Evolutionary conservation across 2,329 filamentous ascomycete species (phyloP).

Genomic region (Colletotrichum graminicola): DNA sequence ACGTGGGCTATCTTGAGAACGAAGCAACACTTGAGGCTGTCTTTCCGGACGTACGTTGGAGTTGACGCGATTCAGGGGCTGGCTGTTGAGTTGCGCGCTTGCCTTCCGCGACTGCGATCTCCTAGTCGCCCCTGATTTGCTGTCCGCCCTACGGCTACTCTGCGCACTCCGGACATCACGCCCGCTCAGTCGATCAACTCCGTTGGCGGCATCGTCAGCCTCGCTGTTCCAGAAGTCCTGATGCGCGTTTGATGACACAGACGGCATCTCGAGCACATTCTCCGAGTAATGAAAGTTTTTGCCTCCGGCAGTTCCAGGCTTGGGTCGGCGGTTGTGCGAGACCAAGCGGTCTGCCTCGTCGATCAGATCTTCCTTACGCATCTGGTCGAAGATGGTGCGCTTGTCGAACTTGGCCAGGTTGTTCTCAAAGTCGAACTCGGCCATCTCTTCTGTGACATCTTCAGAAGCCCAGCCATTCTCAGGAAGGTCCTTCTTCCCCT

Average conservation of each 20-base stretch:
- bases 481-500: slow-evolving; percentile 54
- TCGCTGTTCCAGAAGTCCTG: slow-evolving; percentile 81
- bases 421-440: slow-evolving; percentile 93
- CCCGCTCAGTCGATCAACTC: slow-evolving; percentile 60
- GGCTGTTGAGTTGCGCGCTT: slow-evolving; percentile 56
- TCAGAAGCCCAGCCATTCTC: slow-evolving; percentile 95
- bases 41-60: slow-evolving; percentile 56
- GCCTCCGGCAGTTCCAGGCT: slow-evolving; percentile 79
- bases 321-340: slow-evolving; percentile 81
- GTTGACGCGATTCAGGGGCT: slow-evolving; percentile 62
- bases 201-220: slow-evolving; percentile 70
- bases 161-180: slow-evolving; percentile 65
- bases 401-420: slow-evolving; percentile 97
- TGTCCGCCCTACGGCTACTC: slow-evolving; percentile 64
- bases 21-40: slow-evolving; percentile 34
- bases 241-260: slow-evolving; percentile 54
- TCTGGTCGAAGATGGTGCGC: slow-evolving; percentile 89
- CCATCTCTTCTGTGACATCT: slow-evolving; percentile 93
- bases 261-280: slow-evolving; percentile 81
- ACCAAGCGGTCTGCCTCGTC: slow-evolving; percentile 94
- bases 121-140: slow-evolving; percentile 61
- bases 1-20: slow-evolving; percentile 34
- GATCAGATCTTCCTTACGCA: slow-evolving; percentile 87
- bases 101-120: slow-evolving; percentile 71
- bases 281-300: slow-evolving; percentile 94